Percentiles rank a stretch among this genome's conserved stretches.
phyloP scores from a whole-genome alignment of 352 stramenopile genomes.

The Globisporangium paroecandrum region DNA sequence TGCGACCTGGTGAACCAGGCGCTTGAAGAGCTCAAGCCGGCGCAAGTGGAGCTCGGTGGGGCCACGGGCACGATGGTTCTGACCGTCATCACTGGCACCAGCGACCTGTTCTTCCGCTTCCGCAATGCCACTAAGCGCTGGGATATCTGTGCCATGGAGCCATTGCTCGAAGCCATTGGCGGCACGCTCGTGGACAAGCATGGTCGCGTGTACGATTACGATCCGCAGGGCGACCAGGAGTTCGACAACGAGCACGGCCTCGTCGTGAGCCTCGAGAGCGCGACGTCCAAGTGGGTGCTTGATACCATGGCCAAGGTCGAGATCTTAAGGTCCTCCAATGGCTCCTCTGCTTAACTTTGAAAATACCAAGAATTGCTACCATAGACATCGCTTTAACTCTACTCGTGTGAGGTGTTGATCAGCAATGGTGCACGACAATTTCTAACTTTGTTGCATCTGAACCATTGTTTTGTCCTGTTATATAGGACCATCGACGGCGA shows the following conservation, averaged over 20 bases:
- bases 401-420: slow-evolving; percentile 8
- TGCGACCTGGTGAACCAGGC: slow-evolving; percentile 49
- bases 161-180: slow-evolving; percentile 53
- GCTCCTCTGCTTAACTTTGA: slow-evolving; percentile 4
- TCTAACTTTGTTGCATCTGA: slow-evolving; percentile 16
- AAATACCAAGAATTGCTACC: slow-evolving; percentile 5
- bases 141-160: slow-evolving; percentile 77
- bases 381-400: neutral
- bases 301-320: slow-evolving; percentile 45
- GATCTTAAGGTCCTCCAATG: slow-evolving; percentile 49
- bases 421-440: neutral
- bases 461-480: neutral
- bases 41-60: slow-evolving; percentile 40
- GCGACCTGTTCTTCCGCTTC: slow-evolving; percentile 70
- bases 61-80: slow-evolving; percentile 76
- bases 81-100: slow-evolving; percentile 52
- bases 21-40: slow-evolving; percentile 32
- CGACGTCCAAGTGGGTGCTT: slow-evolving; percentile 33
- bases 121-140: slow-evolving; percentile 69
- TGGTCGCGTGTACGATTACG: slow-evolving; percentile 60
- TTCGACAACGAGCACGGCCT: slow-evolving; percentile 68
- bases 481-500: slow-evolving; percentile 43
- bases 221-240: slow-evolving; percentile 40
- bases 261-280: slow-evolving; percentile 40
- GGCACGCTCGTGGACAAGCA: slow-evolving; percentile 55